phyloP scores from a whole-genome alignment of 2,329 filamentous ascomycete species.

The Pyricularia pennisetigena region DNA sequence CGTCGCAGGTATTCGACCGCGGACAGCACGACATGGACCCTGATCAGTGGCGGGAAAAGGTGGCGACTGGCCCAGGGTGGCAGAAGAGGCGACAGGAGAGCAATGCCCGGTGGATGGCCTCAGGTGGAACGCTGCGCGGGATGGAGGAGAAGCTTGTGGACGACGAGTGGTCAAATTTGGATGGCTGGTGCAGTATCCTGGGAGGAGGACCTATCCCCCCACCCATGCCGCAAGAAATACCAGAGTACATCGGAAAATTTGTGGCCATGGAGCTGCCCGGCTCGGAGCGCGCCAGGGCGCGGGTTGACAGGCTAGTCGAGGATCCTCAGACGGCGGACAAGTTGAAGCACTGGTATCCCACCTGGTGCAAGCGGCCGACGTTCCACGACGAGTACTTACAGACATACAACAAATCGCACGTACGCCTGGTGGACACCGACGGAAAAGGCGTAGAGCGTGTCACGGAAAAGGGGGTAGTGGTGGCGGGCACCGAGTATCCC shows the following conservation, averaged over 20 bases:
- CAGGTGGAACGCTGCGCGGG: conserved; percentile 18
- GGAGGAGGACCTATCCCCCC: conserved; percentile 19
- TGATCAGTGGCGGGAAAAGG: conserved; percentile 19
- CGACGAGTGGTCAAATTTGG: conserved; percentile 37
- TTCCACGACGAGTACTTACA: conserved; percentile 52
- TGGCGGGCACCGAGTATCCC: conserved; percentile 32
- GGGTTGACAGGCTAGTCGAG: conserved; percentile 39
- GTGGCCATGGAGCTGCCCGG: conserved; percentile 29
- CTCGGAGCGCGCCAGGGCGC: conserved; percentile 31
- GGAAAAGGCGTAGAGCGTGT: conserved; percentile 38
- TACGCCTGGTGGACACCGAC: conserved; percentile 50
- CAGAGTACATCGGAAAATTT: conserved; percentile 23
- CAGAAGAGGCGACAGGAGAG: conserved; percentile 34
- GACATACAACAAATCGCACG: conserved; percentile 48
- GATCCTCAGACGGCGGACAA: conserved; percentile 38
- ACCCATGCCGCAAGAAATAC: conserved; percentile 17
- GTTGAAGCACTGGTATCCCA: conserved; percentile 50
- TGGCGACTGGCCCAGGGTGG: conserved; percentile 35
- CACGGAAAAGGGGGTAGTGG: conserved; percentile 34
- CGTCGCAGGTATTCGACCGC: conserved; percentile 28
- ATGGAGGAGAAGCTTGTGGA: conserved; percentile 29
- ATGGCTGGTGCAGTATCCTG: conserved; percentile 26
- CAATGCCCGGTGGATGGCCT: conserved; percentile 26
- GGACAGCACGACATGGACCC: conserved; percentile 29
- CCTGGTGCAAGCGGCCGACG: conserved; percentile 53